A percentile compares a stretch with the other conserved stretches of the same genome.
Evolutionary conservation across 73 alveolate genomes (phyloP).

Genomic region (Paramecium pentaurelia): DNA sequence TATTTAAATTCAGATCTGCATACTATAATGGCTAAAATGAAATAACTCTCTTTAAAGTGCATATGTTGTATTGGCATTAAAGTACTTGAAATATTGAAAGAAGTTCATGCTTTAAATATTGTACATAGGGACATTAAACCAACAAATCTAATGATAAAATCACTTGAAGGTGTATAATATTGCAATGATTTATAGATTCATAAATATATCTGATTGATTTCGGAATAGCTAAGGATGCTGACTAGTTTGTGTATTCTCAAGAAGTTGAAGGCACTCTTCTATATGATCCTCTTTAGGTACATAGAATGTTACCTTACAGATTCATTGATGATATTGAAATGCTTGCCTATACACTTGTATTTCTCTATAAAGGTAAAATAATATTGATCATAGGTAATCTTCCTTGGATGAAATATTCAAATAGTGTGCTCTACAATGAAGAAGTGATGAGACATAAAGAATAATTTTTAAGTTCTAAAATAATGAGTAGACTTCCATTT

Average conservation of each 20-base stretch:
- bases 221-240: neutral
- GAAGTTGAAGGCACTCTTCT: neutral
- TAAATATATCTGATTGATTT: conserved; percentile 25
- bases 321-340: conserved; percentile 27
- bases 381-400: neutral
- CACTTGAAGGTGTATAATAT: neutral
- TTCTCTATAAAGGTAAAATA: neutral
- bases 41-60: neutral
- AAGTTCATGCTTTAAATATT: neutral
- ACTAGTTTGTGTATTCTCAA: neutral
- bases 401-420: neutral
- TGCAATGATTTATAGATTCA: neutral
- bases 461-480: neutral
- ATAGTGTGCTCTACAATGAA: neutral
- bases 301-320: neutral
- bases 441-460: neutral
- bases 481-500: neutral
- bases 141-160: neutral
- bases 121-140: conserved; percentile 34
- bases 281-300: neutral
- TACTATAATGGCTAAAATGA: neutral
- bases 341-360: neutral
- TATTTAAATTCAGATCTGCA: neutral
- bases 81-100: neutral
- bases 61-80: neutral